A percentile compares a stretch with the other conserved stretches of the same genome.
Conservation (phyloP, 2,329 filamentous ascomycete genomes). For the Amauroascus verrucosus region DNA sequence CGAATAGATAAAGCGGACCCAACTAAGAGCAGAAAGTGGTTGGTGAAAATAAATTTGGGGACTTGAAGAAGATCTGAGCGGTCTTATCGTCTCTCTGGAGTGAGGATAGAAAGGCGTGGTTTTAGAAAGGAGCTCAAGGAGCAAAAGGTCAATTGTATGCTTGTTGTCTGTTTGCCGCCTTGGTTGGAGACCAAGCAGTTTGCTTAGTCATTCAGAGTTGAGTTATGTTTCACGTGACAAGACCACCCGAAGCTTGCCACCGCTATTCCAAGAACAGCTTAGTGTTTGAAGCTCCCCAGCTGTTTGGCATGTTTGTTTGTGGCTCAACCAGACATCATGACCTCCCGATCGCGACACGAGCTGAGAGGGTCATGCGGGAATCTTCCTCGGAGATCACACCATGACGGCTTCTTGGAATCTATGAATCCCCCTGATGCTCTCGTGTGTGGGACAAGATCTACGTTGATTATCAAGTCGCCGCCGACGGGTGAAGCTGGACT, state of each 20-base stretch:
- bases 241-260: neutral
- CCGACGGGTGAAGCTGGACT: neutral
- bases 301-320: slow-evolving; percentile 12
- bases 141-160: neutral
- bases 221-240: too few species aligned
- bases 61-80: too few species aligned
- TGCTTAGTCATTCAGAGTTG: too few species aligned
- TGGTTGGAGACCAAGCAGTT: too few species aligned
- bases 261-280: neutral
- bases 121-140: neutral
- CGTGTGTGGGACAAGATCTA: neutral
- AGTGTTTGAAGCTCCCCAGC: neutral
- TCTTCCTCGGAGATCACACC: neutral
- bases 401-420: neutral
- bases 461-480: neutral
- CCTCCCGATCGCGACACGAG: too few species aligned
- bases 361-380: slow-evolving; percentile 6
- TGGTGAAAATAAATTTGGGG: too few species aligned
- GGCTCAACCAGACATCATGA: neutral
- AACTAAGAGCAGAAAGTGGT: too few species aligned
- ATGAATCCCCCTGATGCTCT: neutral
- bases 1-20: too few species aligned
- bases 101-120: neutral
- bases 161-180: neutral
- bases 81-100: neutral